phyloP scores from a whole-genome alignment of 1,284 basidiomycete species.

The Boletus mariae region DNA sequence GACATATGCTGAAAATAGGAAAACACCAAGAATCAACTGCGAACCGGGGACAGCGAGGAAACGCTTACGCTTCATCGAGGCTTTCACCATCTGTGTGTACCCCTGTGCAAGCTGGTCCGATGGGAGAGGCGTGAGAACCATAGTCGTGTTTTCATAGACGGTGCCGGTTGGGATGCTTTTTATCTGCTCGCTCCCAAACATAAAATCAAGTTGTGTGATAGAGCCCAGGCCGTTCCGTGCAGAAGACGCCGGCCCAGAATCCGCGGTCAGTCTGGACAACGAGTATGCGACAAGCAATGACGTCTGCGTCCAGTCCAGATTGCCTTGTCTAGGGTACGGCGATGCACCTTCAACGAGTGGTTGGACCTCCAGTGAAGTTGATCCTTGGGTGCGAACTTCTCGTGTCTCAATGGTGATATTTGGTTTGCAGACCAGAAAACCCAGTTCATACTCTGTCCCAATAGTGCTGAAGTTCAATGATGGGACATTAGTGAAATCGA shows the following conservation, averaged over 20 bases:
- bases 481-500: conserved; percentile 9
- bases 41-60: neutral
- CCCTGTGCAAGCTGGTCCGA: conserved; percentile 5
- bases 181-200: conserved; percentile 11
- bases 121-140: conserved; percentile 5
- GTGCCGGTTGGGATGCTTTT: neutral
- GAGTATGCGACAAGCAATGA: conserved; percentile 11
- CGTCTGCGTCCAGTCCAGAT: conserved; percentile 16
- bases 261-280: conserved; percentile 4
- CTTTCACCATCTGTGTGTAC: conserved; percentile 10
- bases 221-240: conserved; percentile 10
- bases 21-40: neutral
- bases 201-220: conserved; percentile 6
- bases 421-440: conserved; percentile 22
- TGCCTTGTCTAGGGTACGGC: conserved; percentile 5
- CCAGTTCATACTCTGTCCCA: conserved; percentile 13
- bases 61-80: conserved; percentile 16
- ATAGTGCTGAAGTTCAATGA: conserved; percentile 7
- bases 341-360: neutral
- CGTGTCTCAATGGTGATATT: conserved; percentile 22
- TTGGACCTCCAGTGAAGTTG: conserved; percentile 8
- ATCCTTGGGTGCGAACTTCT: conserved; percentile 14
- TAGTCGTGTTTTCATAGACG: conserved; percentile 3
- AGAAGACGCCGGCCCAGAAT: conserved; percentile 11
- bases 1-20: conserved; percentile 7